Evolutionary conservation across 208 protist genomes (phyloP), one percentile per base, ranked within the genome.

Genomic region (Acanthamoeba divionensis): DNA sequence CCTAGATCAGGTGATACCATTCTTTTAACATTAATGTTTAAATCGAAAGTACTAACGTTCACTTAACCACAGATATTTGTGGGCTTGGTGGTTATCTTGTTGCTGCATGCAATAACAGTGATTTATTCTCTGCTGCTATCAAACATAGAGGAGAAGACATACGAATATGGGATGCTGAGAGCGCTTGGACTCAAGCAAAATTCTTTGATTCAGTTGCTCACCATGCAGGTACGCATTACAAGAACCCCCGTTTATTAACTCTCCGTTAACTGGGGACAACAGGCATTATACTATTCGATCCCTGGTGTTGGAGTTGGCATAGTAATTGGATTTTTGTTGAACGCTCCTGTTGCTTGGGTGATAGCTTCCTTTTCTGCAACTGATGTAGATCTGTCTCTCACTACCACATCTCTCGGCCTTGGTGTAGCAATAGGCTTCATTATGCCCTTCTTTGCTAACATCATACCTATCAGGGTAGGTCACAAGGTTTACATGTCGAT

Each of bases 151-250:
- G 96, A 98, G 83, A 98, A 98, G 45, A 98, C 97, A 63, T 99
- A 97, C 91, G 98, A 99, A 90, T 96, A 98, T 82, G 97, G 97
- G 75, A 98, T 99, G 97, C 91, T 99, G 4, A 92, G 98, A 47
- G 96, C 97, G 8, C 93, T 98, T 54, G 98, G 98, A 62, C 96
- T 99, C 93, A 66, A 83, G 31, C 93, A 96, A 54, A 67, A 66
- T 7, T 93, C 93, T 7, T 88, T 99, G n/a, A 93, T 97, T 15
- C 36, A 90, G 4, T 83, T 99, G 8, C 83, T 99, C 13, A n/a
- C 93, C 0, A 79, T 92, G 1, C 94, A 96, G 69, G 91, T 67
- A 29, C 5, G 69, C n/a, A 80, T 80, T 48, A 63, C 21, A 6
- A 26, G 48, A 21, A 31, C 71, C 6, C 2, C 10, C 33, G 44